Evolutionary conservation across 495 filamentous ascomycete genomes (phyloP), one percentile per base, ranked within the genome.

Genomic region (Opeltia flavorubescens): DNA sequence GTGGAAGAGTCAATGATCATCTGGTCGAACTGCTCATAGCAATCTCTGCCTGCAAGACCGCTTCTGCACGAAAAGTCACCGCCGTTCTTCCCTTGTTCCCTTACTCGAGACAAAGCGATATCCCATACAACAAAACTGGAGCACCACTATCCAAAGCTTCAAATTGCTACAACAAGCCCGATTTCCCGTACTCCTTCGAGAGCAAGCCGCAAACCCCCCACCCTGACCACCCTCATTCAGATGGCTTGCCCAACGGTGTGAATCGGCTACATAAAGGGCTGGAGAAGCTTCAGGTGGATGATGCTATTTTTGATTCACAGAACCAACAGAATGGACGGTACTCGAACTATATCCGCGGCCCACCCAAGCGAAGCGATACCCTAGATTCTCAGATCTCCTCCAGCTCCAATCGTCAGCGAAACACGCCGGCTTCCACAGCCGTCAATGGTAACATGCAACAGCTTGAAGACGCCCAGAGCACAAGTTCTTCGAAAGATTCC

Each of bases 21-120:
- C 72, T 98, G 39, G 80, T 98, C 68, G 91, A 98, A 53, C 77
- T 98, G 29, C 82, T 95, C 59, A 95, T 98, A 66, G 94, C 75
- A 46, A 89, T 98, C 53, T 93, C 86, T 17, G 91, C 91, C 51
- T 96, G 93, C 74, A 94, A 95, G 66, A 95, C 86, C 2, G 91
- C 93, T 43, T 93, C 86, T 26, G 91, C 91, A 3, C 83, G 78
- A 60, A 73, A 84, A 46, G 54, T 98, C 53, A 96, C 89, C 17
- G 91, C 84, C 15, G 89, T 98, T 25, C 77, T 98, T 31, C 91
- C 91, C 44, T 75, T 96, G 33, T 98, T 98, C 66, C 91, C 91
- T 0, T 98, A 98, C 63, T 91, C 84, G 46, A 73, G 93, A 43
- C 91, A 98, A 61, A 87, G 84, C 55, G 93, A 98, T 54, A 74